phyloP scores from a whole-genome alignment of 805 yeast species.

The Jamesozyma gamospora region DNA sequence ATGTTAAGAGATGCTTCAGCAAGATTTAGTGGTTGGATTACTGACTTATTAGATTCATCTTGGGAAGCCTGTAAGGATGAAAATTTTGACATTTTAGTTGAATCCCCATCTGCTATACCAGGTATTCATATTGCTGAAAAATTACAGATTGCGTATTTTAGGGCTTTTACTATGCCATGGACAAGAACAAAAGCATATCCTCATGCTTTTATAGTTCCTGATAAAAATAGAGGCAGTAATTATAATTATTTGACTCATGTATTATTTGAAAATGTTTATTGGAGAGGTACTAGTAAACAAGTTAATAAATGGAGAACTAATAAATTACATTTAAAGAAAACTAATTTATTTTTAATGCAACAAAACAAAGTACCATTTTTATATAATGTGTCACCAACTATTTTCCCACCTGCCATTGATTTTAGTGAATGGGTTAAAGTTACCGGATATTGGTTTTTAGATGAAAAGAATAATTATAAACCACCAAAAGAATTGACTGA shows the following conservation, averaged over 20 bases:
- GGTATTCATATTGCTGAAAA: constrained; percentile 96
- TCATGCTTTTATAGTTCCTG: constrained; percentile 92
- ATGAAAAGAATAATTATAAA: constrained; percentile 46
- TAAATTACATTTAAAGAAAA: constrained; percentile 52
- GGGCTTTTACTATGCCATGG: constrained; percentile 99
- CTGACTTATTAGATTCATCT: constrained; percentile 55
- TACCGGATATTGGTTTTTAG: constrained; percentile 91
- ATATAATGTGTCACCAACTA: constrained; percentile 79
- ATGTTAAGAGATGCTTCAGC: constrained; percentile 74
- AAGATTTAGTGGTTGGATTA: constrained; percentile 76
- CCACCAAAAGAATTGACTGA: constrained; percentile 51
- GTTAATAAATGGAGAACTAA: constrained; percentile 81
- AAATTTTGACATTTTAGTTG: constrained; percentile 61
- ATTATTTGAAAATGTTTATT: constrained; percentile 82
- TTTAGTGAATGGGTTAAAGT: constrained; percentile 93
- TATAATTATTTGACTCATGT: constrained; percentile 89
- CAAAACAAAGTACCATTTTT: constrained; percentile 78
- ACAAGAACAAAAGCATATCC: constrained; percentile 92
- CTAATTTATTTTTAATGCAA: constrained; percentile 60
- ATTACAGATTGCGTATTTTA: constrained; percentile 73
- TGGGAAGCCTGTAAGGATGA: constrained; percentile 81
- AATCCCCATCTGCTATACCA: constrained; percentile 94
- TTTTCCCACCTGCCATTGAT: constrained; percentile 87
- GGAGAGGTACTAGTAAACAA: constrained; percentile 86
- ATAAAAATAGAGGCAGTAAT: constrained; percentile 84